Evolutionary conservation across 495 filamentous ascomycete species (phyloP), one percentile per base, ranked within the genome.

Genomic region (Astrothelium subdiscretum): DNA sequence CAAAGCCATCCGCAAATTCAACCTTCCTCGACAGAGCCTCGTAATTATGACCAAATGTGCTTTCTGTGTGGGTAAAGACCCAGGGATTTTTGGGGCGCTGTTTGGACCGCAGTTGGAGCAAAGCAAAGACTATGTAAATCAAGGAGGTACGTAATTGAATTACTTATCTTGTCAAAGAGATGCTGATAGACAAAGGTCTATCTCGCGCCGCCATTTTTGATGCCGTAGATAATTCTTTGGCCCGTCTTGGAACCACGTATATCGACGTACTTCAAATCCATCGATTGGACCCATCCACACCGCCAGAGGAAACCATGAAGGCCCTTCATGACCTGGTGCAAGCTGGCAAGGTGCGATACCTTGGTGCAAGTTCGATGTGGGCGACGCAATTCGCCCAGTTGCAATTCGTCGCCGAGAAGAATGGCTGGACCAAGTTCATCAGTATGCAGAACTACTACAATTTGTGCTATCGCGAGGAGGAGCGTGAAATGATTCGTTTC

Each of bases 391-490:
- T 90, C 62, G 80, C 84, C 5, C 73, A 72, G 43, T 74, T 87
- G 68, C 87, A 88, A 71, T 85, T 75, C 62, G 70, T 73, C 2
- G 80, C 79, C 6, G 73, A 77, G 51, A 71, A 70, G 66, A 78
- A 89, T 64, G 81, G 83, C 26, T 90, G 84, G 86, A 89, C 86
- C 5, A 84, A 85, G 71, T 90, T 90, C 67, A 73, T 90, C 63
- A 81, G 78, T 24, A 90, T 90, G 87, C 88, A 91, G 74, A 88
- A 88, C 69, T 77, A 80, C 48, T 84, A 89, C 66, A 90, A 88
- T 73, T 75, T 89, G 22, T 74, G 84, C 4, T 90, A 90, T 70
- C 76, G 87, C 8, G 87, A 91, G 73, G 87, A 91, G 66, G 88
- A 91, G 74, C 72, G 85, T 22, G 87, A 90, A 74, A 90, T 91